Percentiles rank a stretch among this genome's conserved stretches.
Conservation (phyloP, 129 eudicot species). For the Sambucus nigra region DNA sequence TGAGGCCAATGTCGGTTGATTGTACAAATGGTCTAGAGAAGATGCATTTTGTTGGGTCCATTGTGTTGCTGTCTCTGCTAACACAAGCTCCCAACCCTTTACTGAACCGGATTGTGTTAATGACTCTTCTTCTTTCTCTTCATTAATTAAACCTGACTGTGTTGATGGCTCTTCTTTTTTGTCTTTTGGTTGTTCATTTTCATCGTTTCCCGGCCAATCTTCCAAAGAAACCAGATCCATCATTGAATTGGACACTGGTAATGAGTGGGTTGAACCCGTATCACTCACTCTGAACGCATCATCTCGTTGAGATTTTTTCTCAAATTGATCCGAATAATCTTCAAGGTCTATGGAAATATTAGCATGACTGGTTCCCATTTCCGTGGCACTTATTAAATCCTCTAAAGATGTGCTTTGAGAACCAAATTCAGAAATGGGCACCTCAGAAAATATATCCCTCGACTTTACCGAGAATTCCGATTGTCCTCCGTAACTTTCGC, state of each 20-base stretch:
- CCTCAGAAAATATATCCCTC: conserved; percentile 12
- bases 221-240: conserved; percentile 39
- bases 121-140: not conserved
- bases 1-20: conserved; percentile 5
- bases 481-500: conserved; percentile 11
- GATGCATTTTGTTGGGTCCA: conserved; percentile 4
- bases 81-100: conserved; percentile 37
- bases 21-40: conserved; percentile 1
- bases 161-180: not conserved
- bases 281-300: conserved; percentile 26
- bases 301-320: conserved; percentile 13
- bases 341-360: conserved; percentile 44
- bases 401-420: conserved; percentile 37
- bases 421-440: conserved; percentile 24
- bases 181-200: not conserved
- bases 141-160: not conserved
- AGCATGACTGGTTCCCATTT: conserved; percentile 9
- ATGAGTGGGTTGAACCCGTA: conserved; percentile 37
- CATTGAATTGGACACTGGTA: conserved; percentile 25
- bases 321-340: conserved; percentile 29
- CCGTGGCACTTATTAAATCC: conserved; percentile 40
- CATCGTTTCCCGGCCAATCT: conserved; percentile 23
- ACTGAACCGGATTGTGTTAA: not conserved
- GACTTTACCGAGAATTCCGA: conserved; percentile 21
- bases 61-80: conserved; percentile 19